Evolutionary conservation across 2,329 filamentous ascomycete species (phyloP).

Genomic region (Ophiostoma quercus): DNA sequence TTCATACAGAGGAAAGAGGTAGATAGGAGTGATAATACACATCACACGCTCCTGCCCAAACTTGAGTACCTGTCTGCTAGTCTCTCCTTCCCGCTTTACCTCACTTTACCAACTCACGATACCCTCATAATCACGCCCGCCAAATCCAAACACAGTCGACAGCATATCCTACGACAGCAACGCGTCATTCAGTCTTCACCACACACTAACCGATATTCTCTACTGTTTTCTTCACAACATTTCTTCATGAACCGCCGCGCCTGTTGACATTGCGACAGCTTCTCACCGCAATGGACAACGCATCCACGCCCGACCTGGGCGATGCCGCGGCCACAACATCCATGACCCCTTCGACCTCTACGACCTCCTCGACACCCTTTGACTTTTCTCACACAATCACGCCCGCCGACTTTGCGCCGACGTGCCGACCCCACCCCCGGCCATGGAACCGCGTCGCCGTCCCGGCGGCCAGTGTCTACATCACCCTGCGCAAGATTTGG

Average conservation of each 20-base stretch:
- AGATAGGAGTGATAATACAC: neutral
- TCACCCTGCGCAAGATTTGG: slow-evolving; percentile 31
- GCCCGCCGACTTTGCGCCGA: slow-evolving; percentile 28
- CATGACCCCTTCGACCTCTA: neutral
- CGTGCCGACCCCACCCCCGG: slow-evolving; percentile 24
- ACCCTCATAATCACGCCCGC: neutral
- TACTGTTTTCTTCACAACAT: neutral
- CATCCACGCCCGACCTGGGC: neutral
- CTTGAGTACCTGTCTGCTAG: neutral
- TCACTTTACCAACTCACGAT: neutral
- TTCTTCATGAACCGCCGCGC: neutral
- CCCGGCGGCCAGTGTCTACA: slow-evolving; percentile 24
- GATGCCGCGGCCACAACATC: neutral
- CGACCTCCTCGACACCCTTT: neutral
- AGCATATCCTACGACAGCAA: neutral
- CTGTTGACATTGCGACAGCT: slow-evolving; percentile 7
- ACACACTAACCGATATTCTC: neutral
- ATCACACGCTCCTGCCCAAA: slow-evolving; percentile 10
- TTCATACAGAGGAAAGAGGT: neutral
- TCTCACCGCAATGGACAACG: slow-evolving; percentile 4
- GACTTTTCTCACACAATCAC: slow-evolving; percentile 26
- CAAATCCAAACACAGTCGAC: neutral
- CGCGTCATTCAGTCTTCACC: neutral
- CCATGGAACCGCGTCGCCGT: slow-evolving; percentile 35
- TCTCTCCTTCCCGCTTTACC: neutral